phyloP scores from a whole-genome alignment of 805 yeast species.

The Wickerhamiella musiphila region DNA sequence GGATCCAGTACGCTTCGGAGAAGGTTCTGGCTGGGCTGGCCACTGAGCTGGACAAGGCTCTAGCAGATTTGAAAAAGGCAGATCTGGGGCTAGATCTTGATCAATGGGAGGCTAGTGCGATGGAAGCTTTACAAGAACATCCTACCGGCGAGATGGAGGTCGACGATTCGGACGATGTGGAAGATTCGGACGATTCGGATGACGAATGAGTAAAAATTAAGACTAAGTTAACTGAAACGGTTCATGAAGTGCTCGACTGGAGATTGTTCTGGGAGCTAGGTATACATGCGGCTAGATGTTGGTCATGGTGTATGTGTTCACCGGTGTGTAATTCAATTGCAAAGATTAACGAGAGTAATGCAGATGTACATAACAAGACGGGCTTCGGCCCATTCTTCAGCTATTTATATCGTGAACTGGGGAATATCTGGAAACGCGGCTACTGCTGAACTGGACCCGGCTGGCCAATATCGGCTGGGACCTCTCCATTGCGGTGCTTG shows the following conservation, averaged over 20 bases:
- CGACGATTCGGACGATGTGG: neutral
- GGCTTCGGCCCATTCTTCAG: too few relatives aligned
- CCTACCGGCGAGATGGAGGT: neutral
- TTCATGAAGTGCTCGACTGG: neutral
- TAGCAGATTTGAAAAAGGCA: constrained; percentile 4
- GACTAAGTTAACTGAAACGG: neutral
- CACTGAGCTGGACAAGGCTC: constrained; percentile 10
- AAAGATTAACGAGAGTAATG: too few relatives aligned
- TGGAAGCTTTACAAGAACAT: constrained; percentile 2
- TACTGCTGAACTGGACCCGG: neutral
- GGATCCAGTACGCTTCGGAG: constrained; percentile 15
- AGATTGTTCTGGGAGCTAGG: neutral
- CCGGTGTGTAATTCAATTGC: too few relatives aligned
- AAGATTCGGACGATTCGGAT: too few relatives aligned
- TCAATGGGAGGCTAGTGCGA: constrained; percentile 6
- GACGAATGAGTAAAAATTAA: too few relatives aligned
- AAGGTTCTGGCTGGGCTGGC: constrained; percentile 8
- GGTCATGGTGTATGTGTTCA: too few relatives aligned
- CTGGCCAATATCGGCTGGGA: neutral
- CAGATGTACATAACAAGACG: too few relatives aligned
- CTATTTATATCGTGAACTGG: too few relatives aligned
- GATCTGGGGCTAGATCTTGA: constrained; percentile 5
- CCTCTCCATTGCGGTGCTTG: neutral
- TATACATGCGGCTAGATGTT: too few relatives aligned
- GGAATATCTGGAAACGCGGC: neutral